phyloP scores from a whole-genome alignment of 2,329 filamentous ascomycete species.

The Phialocephala sp. region DNA sequence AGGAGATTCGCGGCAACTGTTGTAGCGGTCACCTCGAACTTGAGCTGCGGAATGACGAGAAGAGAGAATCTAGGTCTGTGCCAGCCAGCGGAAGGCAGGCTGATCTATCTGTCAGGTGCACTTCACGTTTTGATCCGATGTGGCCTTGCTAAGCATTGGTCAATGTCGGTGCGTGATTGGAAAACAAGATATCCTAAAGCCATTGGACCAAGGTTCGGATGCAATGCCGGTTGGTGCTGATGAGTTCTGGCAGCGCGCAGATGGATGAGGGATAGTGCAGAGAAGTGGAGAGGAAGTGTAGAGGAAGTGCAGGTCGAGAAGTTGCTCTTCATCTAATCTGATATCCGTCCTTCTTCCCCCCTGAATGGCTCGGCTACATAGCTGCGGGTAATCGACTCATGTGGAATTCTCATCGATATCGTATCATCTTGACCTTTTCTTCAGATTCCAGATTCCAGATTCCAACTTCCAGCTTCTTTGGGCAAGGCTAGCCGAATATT shows the following conservation, averaged over 20 bases:
- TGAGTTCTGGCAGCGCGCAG: background rate
- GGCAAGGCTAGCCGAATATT: background rate
- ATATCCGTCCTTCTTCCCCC: background rate
- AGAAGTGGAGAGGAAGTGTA: background rate
- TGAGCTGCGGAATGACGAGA: conserved; percentile 1
- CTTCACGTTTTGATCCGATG: background rate
- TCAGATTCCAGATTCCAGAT: background rate
- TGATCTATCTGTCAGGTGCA: background rate
- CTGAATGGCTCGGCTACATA: background rate
- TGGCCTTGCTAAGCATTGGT: background rate
- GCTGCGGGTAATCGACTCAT: background rate
- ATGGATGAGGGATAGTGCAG: background rate
- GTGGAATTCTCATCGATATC: background rate
- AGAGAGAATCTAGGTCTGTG: background rate
- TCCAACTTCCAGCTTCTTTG: background rate
- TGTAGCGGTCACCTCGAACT: background rate
- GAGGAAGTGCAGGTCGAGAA: background rate
- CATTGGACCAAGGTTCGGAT: background rate
- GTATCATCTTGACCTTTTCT: background rate
- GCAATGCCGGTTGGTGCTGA: background rate
- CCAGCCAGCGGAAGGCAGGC: background rate
- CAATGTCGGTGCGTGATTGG: background rate
- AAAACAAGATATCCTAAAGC: background rate
- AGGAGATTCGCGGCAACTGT: background rate
- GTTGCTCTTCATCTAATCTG: too few species aligned